Evolutionary conservation across 2,329 filamentous ascomycete species (phyloP), one percentile per base, ranked within the genome.

Genomic region (Cercospora brassicicola): DNA sequence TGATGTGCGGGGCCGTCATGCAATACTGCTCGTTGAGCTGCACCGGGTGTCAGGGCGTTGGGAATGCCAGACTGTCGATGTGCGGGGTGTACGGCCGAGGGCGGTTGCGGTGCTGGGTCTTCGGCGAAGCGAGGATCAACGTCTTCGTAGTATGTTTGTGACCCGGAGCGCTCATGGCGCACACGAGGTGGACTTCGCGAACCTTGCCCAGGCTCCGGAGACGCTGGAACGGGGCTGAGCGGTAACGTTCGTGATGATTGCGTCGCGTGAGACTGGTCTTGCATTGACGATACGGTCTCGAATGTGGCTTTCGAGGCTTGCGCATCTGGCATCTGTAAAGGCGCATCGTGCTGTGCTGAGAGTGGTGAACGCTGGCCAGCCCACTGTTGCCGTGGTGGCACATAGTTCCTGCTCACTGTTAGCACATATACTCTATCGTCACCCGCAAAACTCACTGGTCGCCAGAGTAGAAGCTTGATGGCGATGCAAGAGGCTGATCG

Each of bases 81-180:
- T 23, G 67, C n/a, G 39, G 53, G 23, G 20, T 68, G 66, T 5
- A 62, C 55, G 28, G 30, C 53, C 15, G 63, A 23, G 13, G 39
- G 8, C 15, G 20, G 51, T 57, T 30, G 61, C n/a, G 66, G 56
- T 28, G 64, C 66, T 30, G 73, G 67, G 28, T 81, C 80, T 66
- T 88, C 85, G 36, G 89, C 91, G 76, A 97, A 98, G 66, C 89
- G 91, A 55, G 94, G 93, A 72, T 97, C 93, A 11, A 97, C 88
- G 78, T 98, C 94, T 84, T 98, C 95, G 77, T 96, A 96, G 81
- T 98, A 98, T 70, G 86, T 81, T 53, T 83, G 79, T 18, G 84
- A 84, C 60, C 74, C 79, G 26, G 74, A 74, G 42, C 79, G 78
- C 6, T 71, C 70, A 30, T 78, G 77, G 59, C 72, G 42, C 13